Evolutionary conservation across 2,329 filamentous ascomycete genomes (phyloP), one percentile per base, ranked within the genome.

Genomic region (Fusarium guadeloupense): DNA sequence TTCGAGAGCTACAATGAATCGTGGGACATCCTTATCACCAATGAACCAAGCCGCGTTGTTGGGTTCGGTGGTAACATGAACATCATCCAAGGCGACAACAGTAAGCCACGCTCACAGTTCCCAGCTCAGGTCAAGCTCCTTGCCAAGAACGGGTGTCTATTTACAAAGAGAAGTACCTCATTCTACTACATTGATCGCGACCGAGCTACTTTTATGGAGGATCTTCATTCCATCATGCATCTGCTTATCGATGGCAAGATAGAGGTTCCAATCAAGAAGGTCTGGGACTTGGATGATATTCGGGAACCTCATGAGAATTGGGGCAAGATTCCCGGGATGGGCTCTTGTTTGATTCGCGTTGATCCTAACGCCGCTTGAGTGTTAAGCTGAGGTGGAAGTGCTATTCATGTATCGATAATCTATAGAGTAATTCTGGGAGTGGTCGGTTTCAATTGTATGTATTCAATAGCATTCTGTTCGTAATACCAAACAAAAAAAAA

Each of bases 1-100:
- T 82, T 78, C 59, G 79, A 82, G 57, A 81, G 79, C 55, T 83
- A 74, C 63, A 80, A 83, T 53, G 81, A 83, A 63, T 80, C 77
- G 10, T 83, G 75, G 71, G 69, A 71, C 4, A 80, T 83, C 33
- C 71, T 83, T 16, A 64, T 53, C 23, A 50, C 46, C 12, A 38
- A 68, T 5, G 60, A 71, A 6, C 70, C 66, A n/a, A 80, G 78
- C n/a, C 69, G 75, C 30, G 67, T 80, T 4, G 74, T 80, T 2
- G 77, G 70, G 2, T 80, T 72, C 42, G 77, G 76, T 3, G 73
- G 70, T 21, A 80, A 78, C 59, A 68, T 75, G 56, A 59, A 62
- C 40, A 49, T 69, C 28, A 59, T 78, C 4, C 57, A 68, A 43
- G 66, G 54, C 6, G 66, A 66, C 9, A 47, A 52, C 12, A 65